A percentile compares a stretch with the other conserved stretches of the same genome.
phyloP scores from a whole-genome alignment of 2,329 filamentous ascomycete genomes.

The Colletotrichum eremochloae region DNA sequence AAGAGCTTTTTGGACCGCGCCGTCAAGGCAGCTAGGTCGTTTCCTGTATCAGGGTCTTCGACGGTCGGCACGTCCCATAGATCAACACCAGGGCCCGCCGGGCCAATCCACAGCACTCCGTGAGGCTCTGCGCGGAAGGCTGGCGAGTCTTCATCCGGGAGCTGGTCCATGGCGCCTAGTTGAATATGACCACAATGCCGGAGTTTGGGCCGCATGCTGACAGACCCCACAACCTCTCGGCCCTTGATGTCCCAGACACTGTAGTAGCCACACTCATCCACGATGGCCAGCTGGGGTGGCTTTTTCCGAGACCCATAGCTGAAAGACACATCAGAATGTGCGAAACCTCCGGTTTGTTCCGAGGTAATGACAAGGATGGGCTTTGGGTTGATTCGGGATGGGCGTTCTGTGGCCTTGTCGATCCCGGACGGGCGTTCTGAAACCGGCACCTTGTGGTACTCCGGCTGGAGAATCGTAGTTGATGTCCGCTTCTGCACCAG shows the following conservation, averaged over 20 bases:
- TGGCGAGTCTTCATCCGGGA: conserved; percentile 48
- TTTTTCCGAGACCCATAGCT: conserved; percentile 63
- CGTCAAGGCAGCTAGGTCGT: conserved; percentile 26
- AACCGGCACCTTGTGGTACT: conserved; percentile 58
- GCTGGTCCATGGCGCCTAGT: conserved; percentile 52
- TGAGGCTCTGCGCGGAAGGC: conserved; percentile 54
- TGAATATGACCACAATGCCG: conserved; percentile 59
- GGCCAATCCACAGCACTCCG: conserved; percentile 59
- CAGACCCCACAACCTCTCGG: conserved; percentile 52
- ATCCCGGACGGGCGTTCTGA: conserved; percentile 40
- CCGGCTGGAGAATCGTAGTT: conserved; percentile 66
- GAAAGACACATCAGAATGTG: conserved; percentile 75
- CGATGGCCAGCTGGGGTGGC: conserved; percentile 73
- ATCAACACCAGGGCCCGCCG: conserved; percentile 43
- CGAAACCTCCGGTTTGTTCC: conserved; percentile 64
- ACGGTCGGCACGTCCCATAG: conserved; percentile 44
- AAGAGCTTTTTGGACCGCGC: conserved; percentile 46
- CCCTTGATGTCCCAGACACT: conserved; percentile 72
- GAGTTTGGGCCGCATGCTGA: conserved; percentile 51
- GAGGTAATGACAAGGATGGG: conserved; percentile 66
- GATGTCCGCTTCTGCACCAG: conserved; percentile 66
- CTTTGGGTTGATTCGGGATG: conserved; percentile 69
- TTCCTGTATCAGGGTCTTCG: conserved; percentile 32
- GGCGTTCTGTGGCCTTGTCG: conserved; percentile 45
- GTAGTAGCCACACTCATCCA: conserved; percentile 77